Evolutionary conservation across 768 basidiomycete species (phyloP).

Genomic region (Tricholoma sp.): DNA sequence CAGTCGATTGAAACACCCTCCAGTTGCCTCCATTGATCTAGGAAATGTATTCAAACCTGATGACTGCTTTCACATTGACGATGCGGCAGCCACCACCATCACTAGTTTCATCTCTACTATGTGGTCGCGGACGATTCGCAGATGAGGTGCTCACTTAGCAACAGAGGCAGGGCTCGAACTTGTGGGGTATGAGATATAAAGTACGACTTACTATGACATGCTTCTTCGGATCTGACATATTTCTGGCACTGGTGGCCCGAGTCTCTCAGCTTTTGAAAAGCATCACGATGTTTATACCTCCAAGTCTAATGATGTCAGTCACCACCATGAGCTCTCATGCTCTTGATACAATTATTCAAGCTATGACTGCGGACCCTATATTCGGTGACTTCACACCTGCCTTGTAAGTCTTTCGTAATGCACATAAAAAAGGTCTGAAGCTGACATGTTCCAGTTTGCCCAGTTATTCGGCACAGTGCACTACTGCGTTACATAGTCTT

Average conservation of each 20-base stretch:
- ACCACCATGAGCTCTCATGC: too few relatives aligned
- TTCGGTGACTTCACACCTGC: conserved; percentile 20
- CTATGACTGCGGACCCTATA: conserved; percentile 12
- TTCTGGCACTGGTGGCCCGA: conserved; percentile 8
- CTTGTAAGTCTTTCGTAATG: conserved; percentile 8
- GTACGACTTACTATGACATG: not conserved
- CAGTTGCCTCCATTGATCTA: too few relatives aligned
- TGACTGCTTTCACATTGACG: too few relatives aligned
- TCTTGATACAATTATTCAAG: not conserved
- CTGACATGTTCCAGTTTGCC: not conserved
- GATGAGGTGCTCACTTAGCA: not conserved
- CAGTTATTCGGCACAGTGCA: conserved; percentile 18
- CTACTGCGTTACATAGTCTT: conserved; percentile 14
- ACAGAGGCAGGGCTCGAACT: not conserved
- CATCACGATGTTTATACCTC: conserved; percentile 6
- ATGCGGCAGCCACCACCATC: too few relatives aligned
- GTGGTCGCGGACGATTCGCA: not conserved
- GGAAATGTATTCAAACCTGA: too few relatives aligned
- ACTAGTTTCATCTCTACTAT: not conserved
- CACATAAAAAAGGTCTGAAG: not conserved
- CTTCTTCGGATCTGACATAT: conserved; percentile 20
- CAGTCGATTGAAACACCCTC: too few relatives aligned
- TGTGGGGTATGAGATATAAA: conserved; percentile 8
- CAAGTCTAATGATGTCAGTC: too few relatives aligned
- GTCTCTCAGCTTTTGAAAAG: not conserved